Evolutionary conservation across 805 yeast genomes (phyloP), one percentile per base, ranked within the genome.

Genomic region (Kuraishia ogatae): DNA sequence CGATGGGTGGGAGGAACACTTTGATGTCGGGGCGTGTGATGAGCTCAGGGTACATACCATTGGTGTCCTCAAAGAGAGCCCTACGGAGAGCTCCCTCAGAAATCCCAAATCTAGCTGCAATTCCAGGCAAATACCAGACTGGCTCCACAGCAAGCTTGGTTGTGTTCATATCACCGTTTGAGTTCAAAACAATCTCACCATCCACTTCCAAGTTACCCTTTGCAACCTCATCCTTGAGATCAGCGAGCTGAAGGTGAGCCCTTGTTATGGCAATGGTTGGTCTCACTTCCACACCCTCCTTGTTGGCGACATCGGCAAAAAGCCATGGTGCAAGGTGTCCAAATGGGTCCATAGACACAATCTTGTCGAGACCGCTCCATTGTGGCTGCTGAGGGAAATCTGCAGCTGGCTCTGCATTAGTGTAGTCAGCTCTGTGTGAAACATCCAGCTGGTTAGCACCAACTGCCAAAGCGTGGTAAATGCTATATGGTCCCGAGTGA

Each of bases 51-150:
- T 83, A 83, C 79, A 83, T 82, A 48, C 88, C 87, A 61, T 84
- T 85, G 52, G 88, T 83, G 63, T 83, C 87, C 64, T 83, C 83
- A 64, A 83, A 83, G 58, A 83, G 70, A 2, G 85, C 81, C 52
- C 81, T 76, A 64, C 88, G 76, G 51, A 83, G 72, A 52, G 80
- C 80, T 19, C 64, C 67, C 62, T 83, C 89, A 35, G 79, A 70
- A 57, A 83, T 77, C 28, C 79, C 79, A 62, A 83, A 79, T 62
- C 85, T 78, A 64, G 80, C 73, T 26, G 88, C 89, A 56, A 83
- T 84, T 26, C 86, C 87, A 2, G 89, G 89, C 56, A 83, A 71
- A 61, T 81, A 77, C 88, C 89, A 83, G 47, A 83, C 87, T 19
- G 88, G 88, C 62, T 83, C 89, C 48, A 82, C 82, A 2, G 89